Evolutionary conservation across 192 early-diverging fungal genomes (phyloP), one percentile per base, ranked within the genome.

Genomic region (Podila clonocystis): DNA sequence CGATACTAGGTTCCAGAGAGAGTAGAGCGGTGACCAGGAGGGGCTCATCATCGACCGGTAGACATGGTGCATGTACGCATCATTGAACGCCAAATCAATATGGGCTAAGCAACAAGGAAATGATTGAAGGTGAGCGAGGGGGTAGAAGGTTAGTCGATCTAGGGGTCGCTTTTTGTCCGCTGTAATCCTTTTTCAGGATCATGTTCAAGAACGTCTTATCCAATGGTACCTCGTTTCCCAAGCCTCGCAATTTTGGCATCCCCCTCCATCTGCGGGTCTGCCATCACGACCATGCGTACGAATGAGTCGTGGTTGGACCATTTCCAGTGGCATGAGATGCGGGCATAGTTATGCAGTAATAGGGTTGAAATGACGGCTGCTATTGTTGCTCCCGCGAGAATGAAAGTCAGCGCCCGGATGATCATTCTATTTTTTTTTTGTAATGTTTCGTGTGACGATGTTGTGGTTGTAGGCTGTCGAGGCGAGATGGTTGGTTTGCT

Each of bases 181-280:
- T 3, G 41, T 17, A 15, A 45, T 45, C 3, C 15, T 15, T 41
- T 15, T 4, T 2, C 2, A 15, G 41, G 4, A 45, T 3, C 41
- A 45, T 45, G 17, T 45, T 17, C 41, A 45, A 45, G 9, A 45
- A 15, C 15, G 12, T 55, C 52, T 5, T 55, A 24, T 55, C 52
- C 4, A 13, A 28, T 4, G 30, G 34, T 67, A 68, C 91, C 91
- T 62, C 80, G 62, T 34, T 63, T 85, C 34, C 88, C 88, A 63
- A 90, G 82, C 49, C 87, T 85, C 20, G 19, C 22, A 61, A 92
- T 76, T 73, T 92, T 92, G 8, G 87, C 85, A 63, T 90, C 88
- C 8, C 91, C 91, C 50, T 92, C 91, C 65, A 92, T 90, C 76
- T 92, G 91, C 6, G 91, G 91, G 49, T 92, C 91, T 28, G 89